Conservation (phyloP, 2,329 filamentous ascomycete species). For the Thermoascus crustaceus region DNA sequence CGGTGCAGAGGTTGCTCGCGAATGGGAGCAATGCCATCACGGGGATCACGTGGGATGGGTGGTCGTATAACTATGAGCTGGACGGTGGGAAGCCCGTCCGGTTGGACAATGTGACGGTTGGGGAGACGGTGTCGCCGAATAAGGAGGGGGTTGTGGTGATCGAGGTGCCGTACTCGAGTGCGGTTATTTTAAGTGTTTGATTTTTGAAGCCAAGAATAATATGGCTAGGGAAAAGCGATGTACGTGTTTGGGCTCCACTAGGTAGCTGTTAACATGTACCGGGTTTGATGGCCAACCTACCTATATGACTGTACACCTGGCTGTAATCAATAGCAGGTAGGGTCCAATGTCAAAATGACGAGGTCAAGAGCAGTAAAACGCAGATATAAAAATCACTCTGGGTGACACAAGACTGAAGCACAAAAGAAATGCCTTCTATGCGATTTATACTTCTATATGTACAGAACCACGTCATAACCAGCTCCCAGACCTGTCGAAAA, state of each 20-base stretch:
- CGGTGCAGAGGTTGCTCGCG: constrained; percentile 46
- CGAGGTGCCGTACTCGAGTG: constrained; percentile 20
- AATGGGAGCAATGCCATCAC: constrained; percentile 58
- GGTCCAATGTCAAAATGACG: no score
- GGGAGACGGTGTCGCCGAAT: constrained; percentile 34
- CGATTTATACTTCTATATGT: constrained; percentile 22
- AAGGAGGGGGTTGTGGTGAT: constrained; percentile 26
- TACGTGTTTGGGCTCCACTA: no score
- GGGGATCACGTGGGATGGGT: constrained; percentile 54
- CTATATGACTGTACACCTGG: no score
- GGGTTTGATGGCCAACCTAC: no score
- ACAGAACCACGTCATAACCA: constrained; percentile 14
- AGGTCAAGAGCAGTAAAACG: no score
- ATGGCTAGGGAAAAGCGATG: no score
- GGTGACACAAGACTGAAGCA: no score
- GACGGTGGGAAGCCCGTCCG: constrained; percentile 46
- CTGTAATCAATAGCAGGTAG: no score
- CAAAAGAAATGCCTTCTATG: constrained; percentile 7
- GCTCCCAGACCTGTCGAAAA: neutral
- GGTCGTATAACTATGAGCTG: constrained; percentile 55
- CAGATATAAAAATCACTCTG: no score
- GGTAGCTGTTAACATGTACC: no score
- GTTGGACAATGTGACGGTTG: constrained; percentile 48
- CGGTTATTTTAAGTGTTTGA: constrained; percentile 15
- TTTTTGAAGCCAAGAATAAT: no score